Evolutionary conservation across 805 yeast genomes (phyloP).

Genomic region (Zygosaccharomyces lentus): DNA sequence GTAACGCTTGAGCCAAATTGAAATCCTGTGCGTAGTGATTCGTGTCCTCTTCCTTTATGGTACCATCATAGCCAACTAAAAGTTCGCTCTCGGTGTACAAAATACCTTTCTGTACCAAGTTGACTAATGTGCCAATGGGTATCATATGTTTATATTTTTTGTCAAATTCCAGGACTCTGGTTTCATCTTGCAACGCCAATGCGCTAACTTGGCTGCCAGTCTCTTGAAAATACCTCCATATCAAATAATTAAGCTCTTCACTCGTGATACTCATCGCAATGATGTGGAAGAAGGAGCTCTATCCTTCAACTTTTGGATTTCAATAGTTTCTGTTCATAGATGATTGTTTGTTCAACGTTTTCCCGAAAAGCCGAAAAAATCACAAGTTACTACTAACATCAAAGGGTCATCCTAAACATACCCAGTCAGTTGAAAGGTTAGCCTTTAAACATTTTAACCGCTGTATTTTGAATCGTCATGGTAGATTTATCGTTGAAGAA

Average conservation of each 20-base stretch:
- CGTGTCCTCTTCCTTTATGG: constrained; percentile 27
- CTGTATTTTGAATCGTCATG: constrained; percentile 16
- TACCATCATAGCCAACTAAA: constrained; percentile 40
- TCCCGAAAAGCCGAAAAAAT: neutral
- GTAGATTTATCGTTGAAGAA: constrained; percentile 36
- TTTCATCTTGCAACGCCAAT: constrained; percentile 72
- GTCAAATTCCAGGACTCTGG: constrained; percentile 58
- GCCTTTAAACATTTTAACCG: neutral
- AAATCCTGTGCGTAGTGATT: constrained; percentile 34
- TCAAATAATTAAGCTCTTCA: constrained; percentile 78
- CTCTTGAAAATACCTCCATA: constrained; percentile 92
- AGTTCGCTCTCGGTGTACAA: constrained; percentile 69
- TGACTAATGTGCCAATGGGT: constrained; percentile 78
- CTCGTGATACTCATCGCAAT: constrained; percentile 78
- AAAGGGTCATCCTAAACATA: neutral
- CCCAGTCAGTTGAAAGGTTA: neutral
- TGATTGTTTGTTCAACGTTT: constrained; percentile 1
- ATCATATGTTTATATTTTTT: constrained; percentile 45
- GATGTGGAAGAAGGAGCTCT: neutral
- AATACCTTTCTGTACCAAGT: constrained; percentile 80
- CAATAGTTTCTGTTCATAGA: neutral
- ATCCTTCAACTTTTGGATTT: neutral
- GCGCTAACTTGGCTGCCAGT: constrained; percentile 73
- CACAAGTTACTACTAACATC: neutral
- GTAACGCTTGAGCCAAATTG: constrained; percentile 52